Evolutionary conservation across 306 rosid species (phyloP), one percentile per base, ranked within the genome.

Genomic region (Begonia masoniana): DNA sequence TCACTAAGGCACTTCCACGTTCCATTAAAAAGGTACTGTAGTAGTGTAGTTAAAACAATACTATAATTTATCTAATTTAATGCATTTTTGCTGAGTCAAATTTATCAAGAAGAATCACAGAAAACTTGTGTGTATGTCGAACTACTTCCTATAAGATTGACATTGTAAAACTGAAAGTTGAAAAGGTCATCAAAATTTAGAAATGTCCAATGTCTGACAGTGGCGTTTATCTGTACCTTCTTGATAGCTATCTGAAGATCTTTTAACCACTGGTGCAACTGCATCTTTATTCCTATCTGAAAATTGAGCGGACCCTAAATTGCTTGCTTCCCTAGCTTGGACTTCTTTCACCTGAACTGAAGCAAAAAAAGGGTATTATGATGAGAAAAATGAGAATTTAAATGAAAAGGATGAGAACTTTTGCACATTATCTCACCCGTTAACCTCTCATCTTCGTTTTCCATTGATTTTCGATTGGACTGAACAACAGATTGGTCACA

Each of bases 221-320:
- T 62, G 8, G 9, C 39, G 1, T 31, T 31, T 3, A 7, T 31
- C 39, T 7, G 9, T 73, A 85, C 88, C 95, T 81, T 72, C 76
- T 74, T 63, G 72, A 66, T 71, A 70, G 66, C 64, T 63, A 54
- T 64, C 68, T 51, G 76, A 83, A 65, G 84, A 71, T 70, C 94
- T 91, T 86, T 83, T 81, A 58, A 68, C 78, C 53, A 84, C 71
- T 81, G 67, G 69, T 43, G 65, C 65, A 46, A 76, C 73, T 63
- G 71, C 47, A 60, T 73, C 76, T n/a, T 47, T 60, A 62, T 57
- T 62, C 62, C 61, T 56, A 7, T 50, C 39, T 51, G 84, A 77
- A 57, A 60, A 61, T 52, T 67, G 72, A 41, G 16, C 51, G 61
- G 42, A 50, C 50, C 68, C 85, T 55, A 51, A 13, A 45, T 65